phyloP scores from a whole-genome alignment of 2,329 filamentous ascomycete species.

The Paraphoma sp. region DNA sequence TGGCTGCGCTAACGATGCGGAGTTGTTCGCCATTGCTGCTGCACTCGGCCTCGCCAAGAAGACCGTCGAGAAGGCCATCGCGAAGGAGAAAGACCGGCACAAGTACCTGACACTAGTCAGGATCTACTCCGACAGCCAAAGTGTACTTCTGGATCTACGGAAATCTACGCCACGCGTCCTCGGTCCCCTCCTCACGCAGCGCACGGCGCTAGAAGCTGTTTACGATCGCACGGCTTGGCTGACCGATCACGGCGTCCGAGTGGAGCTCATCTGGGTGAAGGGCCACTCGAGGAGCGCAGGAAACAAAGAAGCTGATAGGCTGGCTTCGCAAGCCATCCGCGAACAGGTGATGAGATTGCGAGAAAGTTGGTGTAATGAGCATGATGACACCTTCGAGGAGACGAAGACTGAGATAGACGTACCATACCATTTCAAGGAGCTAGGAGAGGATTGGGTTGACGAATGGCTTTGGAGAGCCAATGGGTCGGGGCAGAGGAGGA shows the following conservation, averaged over 20 bases:
- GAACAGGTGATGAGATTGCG: neutral
- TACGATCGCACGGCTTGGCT: slow-evolving; percentile 11
- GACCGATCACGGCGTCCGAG: neutral
- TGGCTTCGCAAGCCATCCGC: neutral
- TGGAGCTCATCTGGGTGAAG: slow-evolving; percentile 22
- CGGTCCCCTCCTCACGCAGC: neutral
- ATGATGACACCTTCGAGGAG: neutral
- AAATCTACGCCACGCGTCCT: neutral
- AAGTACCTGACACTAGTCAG: neutral
- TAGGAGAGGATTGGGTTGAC: neutral
- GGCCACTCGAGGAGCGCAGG: slow-evolving; percentile 7
- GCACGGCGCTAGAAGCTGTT: neutral
- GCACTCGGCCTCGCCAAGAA: slow-evolving; percentile 7
- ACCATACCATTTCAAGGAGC: neutral
- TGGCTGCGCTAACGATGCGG: slow-evolving; percentile 3
- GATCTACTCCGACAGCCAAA: slow-evolving; percentile 7
- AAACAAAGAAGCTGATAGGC: slow-evolving; percentile 9
- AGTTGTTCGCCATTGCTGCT: slow-evolving; percentile 14
- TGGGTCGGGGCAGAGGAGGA: neutral
- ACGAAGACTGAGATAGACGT: neutral
- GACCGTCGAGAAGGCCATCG: neutral
- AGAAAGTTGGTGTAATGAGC: neutral
- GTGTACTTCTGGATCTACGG: neutral
- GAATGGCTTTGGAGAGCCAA: neutral
- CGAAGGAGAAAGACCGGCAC: too few species aligned